These are phyloP conservation scores for Pseudocercospora crystallina DNA, from an alignment of 2,329 filamentous ascomycete species.

Conservation along the genomic window DNA sequence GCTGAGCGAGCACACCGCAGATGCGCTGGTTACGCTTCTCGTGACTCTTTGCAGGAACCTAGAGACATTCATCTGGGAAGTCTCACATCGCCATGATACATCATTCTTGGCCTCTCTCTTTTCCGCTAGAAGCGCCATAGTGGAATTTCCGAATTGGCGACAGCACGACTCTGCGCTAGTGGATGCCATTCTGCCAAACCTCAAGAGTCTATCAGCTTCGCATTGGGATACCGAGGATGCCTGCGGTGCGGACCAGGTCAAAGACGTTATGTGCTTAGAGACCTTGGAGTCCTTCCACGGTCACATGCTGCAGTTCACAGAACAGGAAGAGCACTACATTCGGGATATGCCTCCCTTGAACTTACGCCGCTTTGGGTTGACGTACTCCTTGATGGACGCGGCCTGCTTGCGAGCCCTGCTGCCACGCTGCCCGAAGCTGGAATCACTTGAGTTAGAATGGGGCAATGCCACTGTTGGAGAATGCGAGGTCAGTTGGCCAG, in stretches of 20 bases:
- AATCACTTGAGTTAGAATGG: conserved; percentile 4
- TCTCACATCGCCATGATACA: too few species aligned
- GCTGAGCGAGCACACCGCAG: too few species aligned
- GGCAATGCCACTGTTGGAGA: conserved; percentile 5
- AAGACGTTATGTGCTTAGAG: not conserved
- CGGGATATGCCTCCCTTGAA: not conserved
- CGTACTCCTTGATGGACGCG: conserved; percentile 7
- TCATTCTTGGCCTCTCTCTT: too few species aligned
- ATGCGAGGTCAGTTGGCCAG: conserved; percentile 3
- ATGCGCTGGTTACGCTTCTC: too few species aligned
- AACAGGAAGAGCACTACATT: not conserved
- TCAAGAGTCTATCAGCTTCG: not conserved
- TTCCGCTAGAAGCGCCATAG: too few species aligned
- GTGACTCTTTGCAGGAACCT: too few species aligned
- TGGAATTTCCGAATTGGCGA: too few species aligned
- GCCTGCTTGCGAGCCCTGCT: conserved; percentile 1
- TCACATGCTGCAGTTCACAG: not conserved
- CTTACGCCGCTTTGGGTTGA: not conserved
- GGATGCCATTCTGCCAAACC: not conserved
- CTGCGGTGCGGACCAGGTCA: not conserved
- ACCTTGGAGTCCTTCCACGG: not conserved
- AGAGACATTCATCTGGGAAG: too few species aligned
- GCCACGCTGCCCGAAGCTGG: not conserved
- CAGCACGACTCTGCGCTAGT: too few species aligned
- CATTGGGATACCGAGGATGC: not conserved